Conservation (phyloP, 805 yeast species). For the Kodamaea hsintzibuensis region DNA sequence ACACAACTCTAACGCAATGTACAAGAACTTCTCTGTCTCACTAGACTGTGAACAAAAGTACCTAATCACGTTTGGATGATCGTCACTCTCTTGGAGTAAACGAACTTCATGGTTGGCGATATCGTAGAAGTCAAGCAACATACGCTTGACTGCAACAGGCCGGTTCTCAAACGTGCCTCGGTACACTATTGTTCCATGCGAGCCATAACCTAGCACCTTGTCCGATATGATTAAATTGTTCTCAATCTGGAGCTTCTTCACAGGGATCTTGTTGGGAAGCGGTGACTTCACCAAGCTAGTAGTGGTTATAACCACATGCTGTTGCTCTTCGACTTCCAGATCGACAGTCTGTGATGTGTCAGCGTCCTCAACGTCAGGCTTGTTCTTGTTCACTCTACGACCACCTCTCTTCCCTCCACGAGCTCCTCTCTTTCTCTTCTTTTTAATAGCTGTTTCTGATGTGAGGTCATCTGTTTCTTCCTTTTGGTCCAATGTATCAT, state of each 20-base stretch:
- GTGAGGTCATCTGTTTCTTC: slow-evolving; percentile 8
- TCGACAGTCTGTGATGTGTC: slow-evolving; percentile 8
- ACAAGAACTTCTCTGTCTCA: slow-evolving; percentile 69
- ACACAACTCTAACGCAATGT: slow-evolving; percentile 92
- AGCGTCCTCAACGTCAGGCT: slow-evolving; percentile 19
- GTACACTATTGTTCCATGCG: slow-evolving; percentile 94
- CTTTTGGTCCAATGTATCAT: not conserved
- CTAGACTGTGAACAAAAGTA: slow-evolving; percentile 92
- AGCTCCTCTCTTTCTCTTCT: slow-evolving; percentile 78
- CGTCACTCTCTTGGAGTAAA: slow-evolving; percentile 88
- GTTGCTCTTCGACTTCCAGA: slow-evolving; percentile 2
- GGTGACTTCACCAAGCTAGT: slow-evolving; percentile 30
- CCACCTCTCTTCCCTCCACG: slow-evolving; percentile 74
- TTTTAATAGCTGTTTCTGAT: slow-evolving; percentile 29
- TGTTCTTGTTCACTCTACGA: slow-evolving; percentile 35
- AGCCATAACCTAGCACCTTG: slow-evolving; percentile 87
- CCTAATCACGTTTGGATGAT: slow-evolving; percentile 91
- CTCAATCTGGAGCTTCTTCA: slow-evolving; percentile 40
- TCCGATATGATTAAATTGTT: slow-evolving; percentile 65
- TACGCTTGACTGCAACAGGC: slow-evolving; percentile 94
- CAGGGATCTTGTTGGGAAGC: slow-evolving; percentile 17
- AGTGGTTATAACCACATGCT: slow-evolving; percentile 23
- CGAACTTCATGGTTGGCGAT: slow-evolving; percentile 91
- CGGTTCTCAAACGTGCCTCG: slow-evolving; percentile 88
- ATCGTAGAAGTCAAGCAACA: slow-evolving; percentile 91